Base-by-base conservation (phyloP, 305 asterid species). In the Fraxinus xanthoxyloides region DNA sequence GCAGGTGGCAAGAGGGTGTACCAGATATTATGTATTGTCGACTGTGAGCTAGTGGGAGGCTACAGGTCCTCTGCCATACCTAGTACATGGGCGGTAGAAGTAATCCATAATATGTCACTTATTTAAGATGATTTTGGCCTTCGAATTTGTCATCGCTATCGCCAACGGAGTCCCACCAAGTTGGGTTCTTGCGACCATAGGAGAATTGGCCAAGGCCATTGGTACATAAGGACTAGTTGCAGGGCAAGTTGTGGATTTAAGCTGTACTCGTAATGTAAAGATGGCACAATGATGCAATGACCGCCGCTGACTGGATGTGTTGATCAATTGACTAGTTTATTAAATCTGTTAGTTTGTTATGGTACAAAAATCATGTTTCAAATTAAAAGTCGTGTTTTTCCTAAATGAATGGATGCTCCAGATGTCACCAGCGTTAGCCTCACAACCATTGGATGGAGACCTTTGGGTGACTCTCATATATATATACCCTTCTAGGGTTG, bases 1-100 rank as follows among this genome's bases (percentile, higher is more conserved):
- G 97, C 97, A 75, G 97, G 98, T 15, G 98, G 97, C 0, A 94
- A 94, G 81, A 87, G 98, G 63, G 92, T 94, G 76, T 88, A 97
- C 98, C 98, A 96, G 5, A 90, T 92, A 89, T 88, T 94, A 77
- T 94, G 98, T 38, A 82, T 94, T 82, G 98, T 97, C 54, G 94
- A 97, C 81, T 89, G 95, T 72, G 97, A 94, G 79, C 84, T 88
- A 32, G 95, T 88, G 79, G 97, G 98, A 12, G 98, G 98, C 10
- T 56, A 82, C 36, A 84, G 86, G 43, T 56, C 89, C 30, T 82
- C 89, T 48, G 96, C 92, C 28, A 56, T 90, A 81, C 94, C 97
- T 2, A 95, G 96, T 6, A 94, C 98, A 81, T 92, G 96, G 76
- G 97, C 97, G 21, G 94, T 92, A 81, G 98, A 94, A 86, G 92